Evolutionary conservation across 305 asterid genomes (phyloP), one percentile per base, ranked within the genome.

Genomic region (Withania somnifera): DNA sequence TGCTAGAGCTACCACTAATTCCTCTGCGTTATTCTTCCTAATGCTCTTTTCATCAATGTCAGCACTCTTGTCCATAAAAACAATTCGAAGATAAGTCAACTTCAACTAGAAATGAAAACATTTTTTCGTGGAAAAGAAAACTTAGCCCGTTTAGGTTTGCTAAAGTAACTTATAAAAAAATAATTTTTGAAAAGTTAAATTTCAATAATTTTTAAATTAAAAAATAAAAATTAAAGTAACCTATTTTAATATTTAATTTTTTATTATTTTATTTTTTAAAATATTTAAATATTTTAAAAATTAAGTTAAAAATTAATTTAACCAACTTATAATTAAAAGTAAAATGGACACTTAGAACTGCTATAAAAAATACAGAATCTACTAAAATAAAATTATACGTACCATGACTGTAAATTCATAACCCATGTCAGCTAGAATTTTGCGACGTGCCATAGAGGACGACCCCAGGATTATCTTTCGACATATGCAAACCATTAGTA

Each of bases 31-130:
- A n/a, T 91, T 95, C 88, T 84, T 91, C 88, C 97, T 85, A 83
- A 93, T 93, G 79, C 95, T 88, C 85, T 90, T 87, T 86, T 94
- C 97, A 68, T 94, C 97, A 66, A 93, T 93, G 84, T 94, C 98
- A 66, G 97, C 97, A 79, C 88, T 83, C 98, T 91, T 85, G 47
- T 82, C 63, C 81, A 73, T 82, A 83, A 84, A 36, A 82, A 68
- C 2, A 60, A 78, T 57, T 56, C 13, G n/a, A 22, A 36, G 32
- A 68, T 17, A 53, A 67, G 38, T 36, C 45, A 8, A 42, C 30
- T 64, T 58, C 9, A 1, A 71, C 36, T 26, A 13, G 4, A 24
- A 52, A 36, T 20, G 36, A 42, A 3, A 47, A 6, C 6, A 13
- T 28, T 26, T 24, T 22, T 58, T 57, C n/a, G 17, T 15, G 32